phyloP scores from a whole-genome alignment of 2,329 filamentous ascomycete genomes.

The Fusarium sp. region DNA sequence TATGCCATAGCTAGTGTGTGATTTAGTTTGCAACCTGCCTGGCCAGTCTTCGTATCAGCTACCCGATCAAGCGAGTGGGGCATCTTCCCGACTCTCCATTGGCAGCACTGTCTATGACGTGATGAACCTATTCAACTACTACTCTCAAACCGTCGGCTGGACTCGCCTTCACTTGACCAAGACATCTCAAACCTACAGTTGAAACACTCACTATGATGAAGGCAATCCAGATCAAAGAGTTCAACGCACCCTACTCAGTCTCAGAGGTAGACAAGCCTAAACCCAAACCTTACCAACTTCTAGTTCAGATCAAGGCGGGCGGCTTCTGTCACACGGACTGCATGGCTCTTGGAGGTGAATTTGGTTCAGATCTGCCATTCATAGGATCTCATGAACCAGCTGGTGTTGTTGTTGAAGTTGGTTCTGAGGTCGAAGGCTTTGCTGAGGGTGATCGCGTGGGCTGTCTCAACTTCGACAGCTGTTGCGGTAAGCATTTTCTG shows the following conservation, averaged over 20 bases:
- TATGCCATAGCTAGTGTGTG: no score
- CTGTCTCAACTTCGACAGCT: slow-evolving; percentile 25
- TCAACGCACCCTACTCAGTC: not conserved
- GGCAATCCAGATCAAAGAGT: slow-evolving; percentile 7
- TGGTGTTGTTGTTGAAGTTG: not conserved
- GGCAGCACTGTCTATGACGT: not conserved
- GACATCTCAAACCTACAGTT: no score
- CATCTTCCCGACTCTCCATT: not conserved
- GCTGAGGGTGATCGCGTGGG: not conserved
- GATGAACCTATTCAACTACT: not conserved
- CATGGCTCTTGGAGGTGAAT: slow-evolving; percentile 8
- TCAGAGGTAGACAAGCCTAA: not conserved
- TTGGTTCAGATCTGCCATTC: not conserved
- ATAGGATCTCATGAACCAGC: slow-evolving; percentile 4
- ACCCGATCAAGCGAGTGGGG: not conserved
- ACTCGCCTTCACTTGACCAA: not conserved
- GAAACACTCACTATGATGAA: accelerated
- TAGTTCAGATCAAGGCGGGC: slow-evolving; percentile 6
- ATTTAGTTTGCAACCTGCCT: no score
- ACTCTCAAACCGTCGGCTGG: not conserved
- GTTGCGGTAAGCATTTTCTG: not conserved
- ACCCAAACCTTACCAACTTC: not conserved
- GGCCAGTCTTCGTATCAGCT: not conserved
- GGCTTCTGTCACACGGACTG: slow-evolving; percentile 17
- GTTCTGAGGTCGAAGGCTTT: not conserved